Percentiles rank a stretch among this genome's conserved stretches.
Conservation (phyloP, 129 eudicot species). For the Logfia minima region DNA sequence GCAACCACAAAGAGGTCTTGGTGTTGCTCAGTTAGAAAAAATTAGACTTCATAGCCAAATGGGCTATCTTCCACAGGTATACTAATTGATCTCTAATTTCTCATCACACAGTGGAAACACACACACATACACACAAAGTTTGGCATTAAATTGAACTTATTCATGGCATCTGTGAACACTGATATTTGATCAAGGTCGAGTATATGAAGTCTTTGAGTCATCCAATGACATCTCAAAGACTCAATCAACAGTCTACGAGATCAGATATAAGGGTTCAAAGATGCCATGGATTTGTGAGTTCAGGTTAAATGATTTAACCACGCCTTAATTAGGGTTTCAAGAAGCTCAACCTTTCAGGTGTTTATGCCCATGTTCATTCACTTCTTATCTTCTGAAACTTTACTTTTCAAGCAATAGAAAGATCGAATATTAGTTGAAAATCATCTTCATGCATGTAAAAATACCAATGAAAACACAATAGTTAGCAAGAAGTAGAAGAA, state of each 20-base stretch:
- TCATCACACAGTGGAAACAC: neutral
- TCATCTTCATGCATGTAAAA: neutral
- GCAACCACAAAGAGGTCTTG: constrained; percentile 88
- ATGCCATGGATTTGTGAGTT: neutral
- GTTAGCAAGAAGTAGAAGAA: constrained; percentile 1
- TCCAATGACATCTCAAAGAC: neutral
- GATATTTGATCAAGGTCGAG: neutral
- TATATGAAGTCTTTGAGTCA: neutral
- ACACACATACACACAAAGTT: neutral
- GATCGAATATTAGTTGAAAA: neutral
- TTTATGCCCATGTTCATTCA: neutral
- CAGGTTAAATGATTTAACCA: too few species aligned
- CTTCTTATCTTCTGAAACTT: neutral
- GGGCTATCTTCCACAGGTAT: constrained; percentile 40
- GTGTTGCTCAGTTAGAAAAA: constrained; percentile 93
- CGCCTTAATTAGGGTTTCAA: neutral
- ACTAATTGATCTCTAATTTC: neutral
- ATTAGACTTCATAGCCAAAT: constrained; percentile 75
- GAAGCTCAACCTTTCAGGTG: neutral
- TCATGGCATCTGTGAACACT: too few species aligned
- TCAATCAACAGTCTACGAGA: neutral
- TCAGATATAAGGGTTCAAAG: neutral
- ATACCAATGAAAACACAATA: neutral
- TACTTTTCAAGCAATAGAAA: neutral
- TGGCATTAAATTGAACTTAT: neutral